Evolutionary conservation across 768 basidiomycete genomes (phyloP).

Genomic region (Kwoniella sp.): DNA sequence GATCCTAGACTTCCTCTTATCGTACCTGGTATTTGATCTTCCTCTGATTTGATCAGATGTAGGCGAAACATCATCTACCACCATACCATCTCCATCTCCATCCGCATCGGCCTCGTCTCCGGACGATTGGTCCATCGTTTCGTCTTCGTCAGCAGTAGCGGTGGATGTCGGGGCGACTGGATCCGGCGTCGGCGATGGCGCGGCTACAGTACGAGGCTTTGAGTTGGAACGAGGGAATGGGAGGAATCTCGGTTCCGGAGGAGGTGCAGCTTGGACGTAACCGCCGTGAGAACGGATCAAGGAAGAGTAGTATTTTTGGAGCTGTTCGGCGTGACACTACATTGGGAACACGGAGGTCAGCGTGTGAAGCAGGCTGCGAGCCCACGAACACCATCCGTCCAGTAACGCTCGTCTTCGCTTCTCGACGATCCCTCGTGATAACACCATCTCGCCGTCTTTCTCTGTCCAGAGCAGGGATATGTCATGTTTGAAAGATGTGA

Average conservation of each 20-base stretch:
- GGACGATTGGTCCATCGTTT: background rate
- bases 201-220: constrained; percentile 20
- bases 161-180: background rate
- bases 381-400: too few species aligned
- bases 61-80: constrained; percentile 15
- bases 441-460: too few species aligned
- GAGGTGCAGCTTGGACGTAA: constrained; percentile 46
- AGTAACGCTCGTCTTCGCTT: too few species aligned
- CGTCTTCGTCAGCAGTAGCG: constrained; percentile 8
- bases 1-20: too few species aligned
- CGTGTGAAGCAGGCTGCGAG: too few species aligned
- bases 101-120: constrained; percentile 12
- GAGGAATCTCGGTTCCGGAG: constrained; percentile 39
- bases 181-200: background rate
- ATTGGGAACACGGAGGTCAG: background rate
- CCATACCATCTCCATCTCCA: constrained; percentile 19
- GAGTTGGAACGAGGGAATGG: constrained; percentile 42
- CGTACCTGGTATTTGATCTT: background rate
- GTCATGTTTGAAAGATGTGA: too few species aligned
- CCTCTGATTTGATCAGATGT: background rate
- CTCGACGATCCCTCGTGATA: too few species aligned
- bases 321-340: constrained; percentile 84
- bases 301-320: constrained; percentile 92
- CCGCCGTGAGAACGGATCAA: constrained; percentile 76
- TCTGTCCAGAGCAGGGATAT: too few species aligned